phyloP scores from a whole-genome alignment of 768 basidiomycete species.

The Pulveroboletus sp. region DNA sequence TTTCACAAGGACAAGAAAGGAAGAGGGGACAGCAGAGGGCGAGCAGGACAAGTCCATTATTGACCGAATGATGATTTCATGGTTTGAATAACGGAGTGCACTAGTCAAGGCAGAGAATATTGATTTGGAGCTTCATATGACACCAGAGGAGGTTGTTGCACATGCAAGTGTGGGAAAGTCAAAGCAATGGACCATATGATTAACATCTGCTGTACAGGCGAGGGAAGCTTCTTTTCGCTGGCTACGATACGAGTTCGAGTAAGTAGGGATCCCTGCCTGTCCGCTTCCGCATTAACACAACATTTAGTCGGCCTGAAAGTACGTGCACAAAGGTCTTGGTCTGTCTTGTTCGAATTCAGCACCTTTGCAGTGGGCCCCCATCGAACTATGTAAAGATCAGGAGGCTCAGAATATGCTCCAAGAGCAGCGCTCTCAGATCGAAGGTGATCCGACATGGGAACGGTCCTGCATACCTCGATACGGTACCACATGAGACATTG shows the following conservation, averaged over 20 bases:
- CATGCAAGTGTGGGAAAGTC: slow-evolving; percentile 17
- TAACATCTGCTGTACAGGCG: slow-evolving; percentile 18
- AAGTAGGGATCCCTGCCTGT: slow-evolving; percentile 14
- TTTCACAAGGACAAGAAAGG: slow-evolving; percentile 30
- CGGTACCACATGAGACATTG: slow-evolving; percentile 42
- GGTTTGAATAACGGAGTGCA: neutral
- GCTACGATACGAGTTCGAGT: slow-evolving; percentile 39
- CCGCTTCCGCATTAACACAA: neutral
- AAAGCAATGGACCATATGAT: neutral
- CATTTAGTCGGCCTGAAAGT: slow-evolving; percentile 25
- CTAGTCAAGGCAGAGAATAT: slow-evolving; percentile 37
- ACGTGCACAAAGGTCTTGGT: neutral
- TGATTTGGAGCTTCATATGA: slow-evolving; percentile 29
- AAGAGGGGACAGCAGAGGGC: slow-evolving; percentile 19
- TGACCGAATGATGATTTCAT: slow-evolving; percentile 7
- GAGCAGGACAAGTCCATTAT: slow-evolving; percentile 36
- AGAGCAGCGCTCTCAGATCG: slow-evolving; percentile 42
- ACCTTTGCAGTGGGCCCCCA: slow-evolving; percentile 44
- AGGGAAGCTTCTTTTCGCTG: slow-evolving; percentile 35
- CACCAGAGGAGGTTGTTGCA: slow-evolving; percentile 38
- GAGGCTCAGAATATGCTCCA: slow-evolving; percentile 45
- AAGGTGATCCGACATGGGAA: slow-evolving; percentile 51
- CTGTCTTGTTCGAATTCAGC: neutral
- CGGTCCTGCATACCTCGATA: slow-evolving; percentile 51
- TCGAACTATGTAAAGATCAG: slow-evolving; percentile 45